These are phyloP conservation scores for Penicillium turbatum DNA, from an alignment of 495 filamentous ascomycete species.

Conservation along the genomic window DNA sequence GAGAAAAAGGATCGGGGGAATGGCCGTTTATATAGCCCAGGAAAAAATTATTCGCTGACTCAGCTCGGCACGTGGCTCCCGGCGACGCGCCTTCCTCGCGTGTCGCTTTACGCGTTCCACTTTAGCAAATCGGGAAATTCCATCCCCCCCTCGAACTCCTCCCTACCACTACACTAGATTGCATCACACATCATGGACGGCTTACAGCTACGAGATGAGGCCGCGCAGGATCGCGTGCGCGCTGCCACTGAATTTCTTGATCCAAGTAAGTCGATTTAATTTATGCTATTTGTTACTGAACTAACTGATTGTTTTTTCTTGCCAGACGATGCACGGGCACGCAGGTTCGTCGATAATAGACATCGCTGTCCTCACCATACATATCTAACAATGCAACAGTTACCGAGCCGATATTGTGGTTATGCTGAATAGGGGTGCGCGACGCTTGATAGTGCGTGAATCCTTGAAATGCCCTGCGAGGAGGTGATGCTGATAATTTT, in stretches of 20 bases:
- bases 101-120: conserved; percentile 5
- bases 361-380: background rate
- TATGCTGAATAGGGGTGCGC: conserved; percentile 85
- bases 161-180: conserved; percentile 11
- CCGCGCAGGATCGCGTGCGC: conserved; percentile 72
- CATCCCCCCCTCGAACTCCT: conserved; percentile 16
- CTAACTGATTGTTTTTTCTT: conserved; percentile 23
- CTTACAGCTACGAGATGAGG: conserved; percentile 73
- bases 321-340: conserved; percentile 47
- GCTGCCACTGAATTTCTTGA: conserved; percentile 81
- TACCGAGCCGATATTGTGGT: conserved; percentile 83
- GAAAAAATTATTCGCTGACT: background rate
- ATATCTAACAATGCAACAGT: conserved; percentile 34
- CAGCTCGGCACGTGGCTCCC: background rate
- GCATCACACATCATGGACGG: conserved; percentile 57
- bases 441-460: conserved; percentile 56
- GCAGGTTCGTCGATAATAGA: conserved; percentile 47
- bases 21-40: conserved; percentile 23
- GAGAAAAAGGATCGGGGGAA: conserved; percentile 24
- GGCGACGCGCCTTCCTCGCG: background rate
- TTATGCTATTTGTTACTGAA: background rate
- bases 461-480: background rate
- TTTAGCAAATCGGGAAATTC: conserved; percentile 10
- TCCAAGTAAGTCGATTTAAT: conserved; percentile 57
- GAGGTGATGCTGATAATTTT: conserved; percentile 16